phyloP scores from a whole-genome alignment of 2,329 filamentous ascomycete species.

The Aspergillus ibericus region DNA sequence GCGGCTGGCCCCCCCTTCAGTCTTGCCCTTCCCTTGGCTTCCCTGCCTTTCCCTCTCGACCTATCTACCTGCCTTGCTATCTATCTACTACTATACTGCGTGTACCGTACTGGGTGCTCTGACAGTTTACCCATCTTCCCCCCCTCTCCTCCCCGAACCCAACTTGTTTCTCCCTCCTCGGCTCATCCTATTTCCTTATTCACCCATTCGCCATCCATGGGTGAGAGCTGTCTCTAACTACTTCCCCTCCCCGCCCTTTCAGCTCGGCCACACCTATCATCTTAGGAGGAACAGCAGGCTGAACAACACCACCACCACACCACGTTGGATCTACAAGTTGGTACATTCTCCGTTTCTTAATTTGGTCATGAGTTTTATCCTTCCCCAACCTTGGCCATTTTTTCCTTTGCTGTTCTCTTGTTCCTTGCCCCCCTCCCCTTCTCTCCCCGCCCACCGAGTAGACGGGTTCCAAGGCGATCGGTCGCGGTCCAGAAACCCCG shows the following conservation, averaged over 20 bases:
- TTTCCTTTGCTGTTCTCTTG: constrained; percentile 23
- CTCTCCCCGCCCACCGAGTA: constrained; percentile 8
- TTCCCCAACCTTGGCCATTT: background rate
- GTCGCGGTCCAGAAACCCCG: constrained; percentile 15
- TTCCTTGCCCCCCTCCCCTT: constrained; percentile 6
- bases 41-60: background rate
- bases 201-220: constrained; percentile 10
- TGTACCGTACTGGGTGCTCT: background rate
- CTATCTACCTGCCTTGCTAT: background rate
- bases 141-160: constrained; percentile 18
- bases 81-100: too few species aligned
- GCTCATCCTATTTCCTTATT: constrained; percentile 11
- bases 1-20: constrained; percentile 5
- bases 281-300: background rate
- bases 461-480: constrained; percentile 12
- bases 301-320: background rate
- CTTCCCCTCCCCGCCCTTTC: constrained; percentile 6
- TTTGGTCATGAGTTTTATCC: background rate
- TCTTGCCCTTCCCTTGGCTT: background rate
- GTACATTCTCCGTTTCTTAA: background rate
- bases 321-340: background rate
- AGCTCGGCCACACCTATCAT: background rate
- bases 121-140: constrained; percentile 7
- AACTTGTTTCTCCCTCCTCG: constrained; percentile 15
- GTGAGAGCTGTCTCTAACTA: constrained; percentile 18